Conservation (phyloP, 2,329 filamentous ascomycete species). For the Ophiostoma perfectum region DNA sequence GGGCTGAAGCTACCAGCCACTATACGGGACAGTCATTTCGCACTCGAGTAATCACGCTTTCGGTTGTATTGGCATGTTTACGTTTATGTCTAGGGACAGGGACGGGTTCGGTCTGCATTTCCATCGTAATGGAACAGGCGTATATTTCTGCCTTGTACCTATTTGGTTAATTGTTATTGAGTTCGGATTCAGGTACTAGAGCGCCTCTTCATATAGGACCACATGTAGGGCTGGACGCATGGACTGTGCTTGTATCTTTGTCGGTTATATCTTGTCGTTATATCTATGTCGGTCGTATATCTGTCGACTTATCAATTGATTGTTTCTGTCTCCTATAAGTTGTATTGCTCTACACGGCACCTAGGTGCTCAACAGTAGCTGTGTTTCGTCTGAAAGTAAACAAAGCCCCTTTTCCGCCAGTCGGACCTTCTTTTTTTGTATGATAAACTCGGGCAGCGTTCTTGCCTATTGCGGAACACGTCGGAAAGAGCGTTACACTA, state of each 20-base stretch:
- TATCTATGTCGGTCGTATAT: background rate
- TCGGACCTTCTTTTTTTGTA: background rate
- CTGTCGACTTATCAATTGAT: too few relatives aligned
- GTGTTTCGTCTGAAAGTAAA: background rate
- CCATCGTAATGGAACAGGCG: background rate
- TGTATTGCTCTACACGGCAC: too few relatives aligned
- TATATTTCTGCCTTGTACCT: background rate
- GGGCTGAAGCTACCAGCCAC: too few relatives aligned
- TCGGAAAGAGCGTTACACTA: background rate
- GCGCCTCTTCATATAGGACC: background rate
- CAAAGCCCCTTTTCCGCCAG: background rate
- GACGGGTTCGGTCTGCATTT: slow-evolving; percentile 4
- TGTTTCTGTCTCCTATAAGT: too few relatives aligned
- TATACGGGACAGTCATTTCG: background rate
- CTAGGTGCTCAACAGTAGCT: too few relatives aligned
- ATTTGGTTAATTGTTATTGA: background rate
- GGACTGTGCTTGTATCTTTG: background rate
- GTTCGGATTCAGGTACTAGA: background rate
- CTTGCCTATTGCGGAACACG: background rate
- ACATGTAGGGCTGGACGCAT: background rate
- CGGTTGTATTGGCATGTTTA: background rate
- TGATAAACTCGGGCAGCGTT: background rate
- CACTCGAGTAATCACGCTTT: background rate
- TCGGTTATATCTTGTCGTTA: background rate
- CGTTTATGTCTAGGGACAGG: background rate